phyloP scores from a whole-genome alignment of 2,329 filamentous ascomycete species.

The Claviceps spartinae region DNA sequence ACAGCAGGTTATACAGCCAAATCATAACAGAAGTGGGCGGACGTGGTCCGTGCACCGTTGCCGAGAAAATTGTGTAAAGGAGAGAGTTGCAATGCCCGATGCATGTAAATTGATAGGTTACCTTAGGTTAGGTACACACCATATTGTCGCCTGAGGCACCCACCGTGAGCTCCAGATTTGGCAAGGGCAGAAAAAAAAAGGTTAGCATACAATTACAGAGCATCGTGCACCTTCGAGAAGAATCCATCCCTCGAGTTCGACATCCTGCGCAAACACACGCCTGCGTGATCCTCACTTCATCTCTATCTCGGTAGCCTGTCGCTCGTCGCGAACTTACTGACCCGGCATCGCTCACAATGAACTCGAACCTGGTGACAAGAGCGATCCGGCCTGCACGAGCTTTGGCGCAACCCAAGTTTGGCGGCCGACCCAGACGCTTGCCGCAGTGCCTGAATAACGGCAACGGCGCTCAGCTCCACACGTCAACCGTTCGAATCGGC shows the following conservation, averaged over 20 bases:
- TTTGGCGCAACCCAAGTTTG: constrained; percentile 29
- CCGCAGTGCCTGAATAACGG: constrained; percentile 26
- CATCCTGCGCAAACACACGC: neutral
- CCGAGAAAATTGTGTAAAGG: too few species aligned
- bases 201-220: neutral
- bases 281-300: neutral
- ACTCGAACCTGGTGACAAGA: constrained; percentile 33
- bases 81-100: too few species aligned
- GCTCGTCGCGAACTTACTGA: constrained; percentile 12
- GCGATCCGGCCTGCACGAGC: constrained; percentile 31
- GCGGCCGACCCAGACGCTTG: constrained; percentile 23
- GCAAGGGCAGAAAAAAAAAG: constrained; percentile 10
- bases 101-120: too few species aligned
- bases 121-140: constrained; percentile 5
- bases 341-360: constrained; percentile 26
- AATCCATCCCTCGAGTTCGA: constrained; percentile 2
- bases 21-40: too few species aligned
- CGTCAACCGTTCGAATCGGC: constrained; percentile 13
- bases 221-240: constrained; percentile 5
- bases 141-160: constrained; percentile 16
- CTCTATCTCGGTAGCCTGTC: neutral
- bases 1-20: too few species aligned
- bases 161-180: constrained; percentile 15
- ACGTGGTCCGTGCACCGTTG: too few species aligned
- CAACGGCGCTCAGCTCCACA: constrained; percentile 23